Base-by-base conservation (phyloP, 306 rosid species). In the Vigna hirtella region DNA sequence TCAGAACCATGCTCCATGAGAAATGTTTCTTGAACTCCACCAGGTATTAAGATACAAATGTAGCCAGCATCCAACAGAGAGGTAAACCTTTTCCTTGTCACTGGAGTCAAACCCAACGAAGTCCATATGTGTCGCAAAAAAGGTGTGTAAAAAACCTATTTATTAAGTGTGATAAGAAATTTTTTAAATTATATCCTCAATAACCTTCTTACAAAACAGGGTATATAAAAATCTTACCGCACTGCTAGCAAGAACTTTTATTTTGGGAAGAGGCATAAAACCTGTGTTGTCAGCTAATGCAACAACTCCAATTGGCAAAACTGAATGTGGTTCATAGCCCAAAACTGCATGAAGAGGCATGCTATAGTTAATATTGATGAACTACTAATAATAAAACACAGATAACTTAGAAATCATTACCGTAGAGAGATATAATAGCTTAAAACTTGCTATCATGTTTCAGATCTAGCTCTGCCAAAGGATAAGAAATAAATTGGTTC, bases 111-210 rank as follows among this genome's bases (percentile, higher is more conserved):
- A 77, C 99, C 99, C 89, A 92, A 65, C 99, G 98, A 95, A 57
- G 98, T 93, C 98, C 99, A 93, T 81, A 93, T 85, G 76, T 95
- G 99, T 82, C 99, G 88, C 87, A 95, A 66, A 82, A 95, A 91
- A 9, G 99, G 99, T 32, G 98, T 89, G 58, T 89, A 89, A 76
- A 93, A 95, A 80, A 95, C 85, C 98, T 95, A 77, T 68, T 24
- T 45, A 66, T 58, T 61, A 77, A 63, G 82, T 40, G 67, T 43
- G 59, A 65, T 49, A 72, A 36, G 74, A 83, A 79, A 62, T 52
- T 4, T 10, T 72, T 48, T 32, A 47, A 69, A 56, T 55, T 18
- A 24, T 61, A 82, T 48, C 49, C 61, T 73, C 16, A 58, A 51
- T 36, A 50, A 72, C 48, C 72, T 62, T 74, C 66, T 53, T 61